Conservation (phyloP, 768 basidiomycete genomes). For the Phylloporus sp. region DNA sequence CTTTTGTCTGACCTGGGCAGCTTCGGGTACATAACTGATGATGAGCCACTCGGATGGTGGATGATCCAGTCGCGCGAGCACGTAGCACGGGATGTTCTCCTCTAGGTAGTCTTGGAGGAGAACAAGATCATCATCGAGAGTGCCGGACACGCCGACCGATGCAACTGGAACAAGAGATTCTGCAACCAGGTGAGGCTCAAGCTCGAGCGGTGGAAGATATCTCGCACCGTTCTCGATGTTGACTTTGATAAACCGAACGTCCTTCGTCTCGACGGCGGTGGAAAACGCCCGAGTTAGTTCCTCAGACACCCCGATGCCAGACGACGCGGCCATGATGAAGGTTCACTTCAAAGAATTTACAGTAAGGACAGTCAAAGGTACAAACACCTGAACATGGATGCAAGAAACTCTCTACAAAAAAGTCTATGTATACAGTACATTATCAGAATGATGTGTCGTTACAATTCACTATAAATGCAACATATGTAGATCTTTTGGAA, state of each 20-base stretch:
- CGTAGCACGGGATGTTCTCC: constrained; percentile 65
- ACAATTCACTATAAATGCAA: constrained; percentile 33
- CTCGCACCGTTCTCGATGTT: constrained; percentile 67
- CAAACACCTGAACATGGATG: no score
- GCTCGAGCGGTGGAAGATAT: constrained; percentile 6
- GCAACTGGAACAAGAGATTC: constrained; percentile 64
- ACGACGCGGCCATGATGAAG: constrained; percentile 59
- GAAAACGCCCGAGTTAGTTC: constrained; percentile 56
- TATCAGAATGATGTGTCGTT: constrained; percentile 30
- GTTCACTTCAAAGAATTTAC: background rate
- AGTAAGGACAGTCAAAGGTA: no score
- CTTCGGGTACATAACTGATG: constrained; percentile 78
- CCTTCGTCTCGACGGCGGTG: constrained; percentile 45
- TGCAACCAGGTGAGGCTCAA: constrained; percentile 33
- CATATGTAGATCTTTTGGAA: constrained; percentile 26
- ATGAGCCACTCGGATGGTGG: constrained; percentile 64
- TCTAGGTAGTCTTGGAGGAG: constrained; percentile 55
- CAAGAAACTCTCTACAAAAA: constrained; percentile 16
- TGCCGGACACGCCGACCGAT: constrained; percentile 43
- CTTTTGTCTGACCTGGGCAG: constrained; percentile 78
- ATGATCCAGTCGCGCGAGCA: constrained; percentile 61
- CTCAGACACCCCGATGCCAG: constrained; percentile 61
- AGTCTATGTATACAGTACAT: constrained; percentile 35
- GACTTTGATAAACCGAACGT: constrained; percentile 71
- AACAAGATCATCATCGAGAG: constrained; percentile 58